These are phyloP conservation scores for Rutstroemia sp. DNA, from an alignment of 2,329 filamentous ascomycete genomes.

Conservation along the genomic window DNA sequence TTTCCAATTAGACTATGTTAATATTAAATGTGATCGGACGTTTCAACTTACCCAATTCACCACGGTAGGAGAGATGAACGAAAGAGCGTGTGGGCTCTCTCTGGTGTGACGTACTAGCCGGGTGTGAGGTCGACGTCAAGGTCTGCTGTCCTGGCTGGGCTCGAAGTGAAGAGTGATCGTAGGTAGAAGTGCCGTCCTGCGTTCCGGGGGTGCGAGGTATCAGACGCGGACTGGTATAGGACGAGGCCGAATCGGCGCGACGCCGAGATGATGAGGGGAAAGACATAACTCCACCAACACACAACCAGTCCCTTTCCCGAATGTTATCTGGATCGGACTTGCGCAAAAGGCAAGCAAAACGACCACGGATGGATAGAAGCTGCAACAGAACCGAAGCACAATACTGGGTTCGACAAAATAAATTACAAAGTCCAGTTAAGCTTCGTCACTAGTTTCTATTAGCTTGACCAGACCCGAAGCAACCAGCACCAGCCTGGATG, in stretches of 20 bases:
- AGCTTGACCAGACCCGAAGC: neutral
- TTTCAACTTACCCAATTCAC: constrained; percentile 42
- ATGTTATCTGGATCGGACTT: constrained; percentile 2
- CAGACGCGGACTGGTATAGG: constrained; percentile 22
- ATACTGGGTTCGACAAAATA: constrained; percentile 2
- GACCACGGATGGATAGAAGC: neutral
- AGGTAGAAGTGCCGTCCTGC: constrained; percentile 13
- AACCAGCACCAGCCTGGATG: neutral
- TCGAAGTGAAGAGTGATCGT: constrained; percentile 21
- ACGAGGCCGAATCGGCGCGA: constrained; percentile 16
- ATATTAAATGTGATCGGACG: neutral
- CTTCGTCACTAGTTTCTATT: neutral
- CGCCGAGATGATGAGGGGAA: constrained; percentile 18
- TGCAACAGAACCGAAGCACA: neutral
- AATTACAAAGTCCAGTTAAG: constrained; percentile 6
- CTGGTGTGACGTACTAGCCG: constrained; percentile 31
- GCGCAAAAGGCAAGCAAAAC: neutral
- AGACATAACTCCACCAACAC: constrained; percentile 17
- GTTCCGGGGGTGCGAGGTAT: constrained; percentile 21
- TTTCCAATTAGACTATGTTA: neutral
- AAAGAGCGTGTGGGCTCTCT: constrained; percentile 66
- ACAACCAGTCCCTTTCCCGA: neutral
- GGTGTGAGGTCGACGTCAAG: constrained; percentile 11
- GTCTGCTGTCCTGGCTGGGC: constrained; percentile 13
- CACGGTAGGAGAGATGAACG: constrained; percentile 57